These are phyloP conservation scores for Podospora sp. DNA, from an alignment of 495 filamentous ascomycete genomes.

Conservation along the genomic window DNA sequence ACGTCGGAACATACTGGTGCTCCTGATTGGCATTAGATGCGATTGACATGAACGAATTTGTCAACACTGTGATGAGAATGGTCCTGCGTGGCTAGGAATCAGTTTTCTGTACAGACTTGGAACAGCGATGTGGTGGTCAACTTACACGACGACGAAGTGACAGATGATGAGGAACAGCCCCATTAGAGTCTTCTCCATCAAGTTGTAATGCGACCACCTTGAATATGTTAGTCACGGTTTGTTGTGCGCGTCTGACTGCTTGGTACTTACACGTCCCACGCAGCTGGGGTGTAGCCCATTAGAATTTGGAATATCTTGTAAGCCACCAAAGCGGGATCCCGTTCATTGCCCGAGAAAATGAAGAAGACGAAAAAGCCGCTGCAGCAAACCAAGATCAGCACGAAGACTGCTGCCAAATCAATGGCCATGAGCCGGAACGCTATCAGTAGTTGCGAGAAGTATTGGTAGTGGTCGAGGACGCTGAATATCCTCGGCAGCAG, in stretches of 20 bases:
- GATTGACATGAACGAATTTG: constrained; percentile 92
- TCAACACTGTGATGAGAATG: constrained; percentile 88
- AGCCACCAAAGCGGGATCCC: constrained; percentile 67
- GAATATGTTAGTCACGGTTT: constrained; percentile 40
- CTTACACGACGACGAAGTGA: constrained; percentile 85
- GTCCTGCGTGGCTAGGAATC: constrained; percentile 49
- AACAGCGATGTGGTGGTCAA: not conserved
- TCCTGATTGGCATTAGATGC: constrained; percentile 90
- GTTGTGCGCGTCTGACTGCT: not conserved
- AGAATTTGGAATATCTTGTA: constrained; percentile 91
- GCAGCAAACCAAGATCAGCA: constrained; percentile 81
- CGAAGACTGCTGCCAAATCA: constrained; percentile 79
- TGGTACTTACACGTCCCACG: constrained; percentile 55
- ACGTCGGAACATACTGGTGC: constrained; percentile 61
- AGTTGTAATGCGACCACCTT: constrained; percentile 77
- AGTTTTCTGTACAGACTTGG: not conserved
- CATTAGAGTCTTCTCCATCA: constrained; percentile 72
- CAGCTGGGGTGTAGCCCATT: constrained; percentile 71
- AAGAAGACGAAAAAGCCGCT: constrained; percentile 96
- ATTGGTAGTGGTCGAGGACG: constrained; percentile 87
- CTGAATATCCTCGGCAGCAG: constrained; percentile 90
- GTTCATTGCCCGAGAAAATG: constrained; percentile 68
- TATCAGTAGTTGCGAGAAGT: constrained; percentile 92
- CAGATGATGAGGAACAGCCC: constrained; percentile 86
- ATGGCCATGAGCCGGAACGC: constrained; percentile 91